phyloP scores from a whole-genome alignment of 2,329 filamentous ascomycete genomes.

The Monosporascus sp. region DNA sequence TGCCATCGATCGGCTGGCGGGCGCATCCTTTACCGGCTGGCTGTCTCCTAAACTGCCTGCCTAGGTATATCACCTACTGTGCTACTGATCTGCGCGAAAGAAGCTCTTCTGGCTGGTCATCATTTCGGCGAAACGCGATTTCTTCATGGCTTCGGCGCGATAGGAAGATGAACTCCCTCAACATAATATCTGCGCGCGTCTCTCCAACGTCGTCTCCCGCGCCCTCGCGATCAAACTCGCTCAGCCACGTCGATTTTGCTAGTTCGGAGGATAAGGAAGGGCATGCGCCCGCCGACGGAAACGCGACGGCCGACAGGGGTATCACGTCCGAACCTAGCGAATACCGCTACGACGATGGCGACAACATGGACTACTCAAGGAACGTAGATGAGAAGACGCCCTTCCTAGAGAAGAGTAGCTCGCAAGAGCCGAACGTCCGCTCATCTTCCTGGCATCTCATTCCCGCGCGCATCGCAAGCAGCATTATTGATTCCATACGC shows the following conservation, averaged over 20 bases:
- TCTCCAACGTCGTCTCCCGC: constrained; percentile 54
- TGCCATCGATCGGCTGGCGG: neutral
- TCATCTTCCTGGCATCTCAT: constrained; percentile 50
- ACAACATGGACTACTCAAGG: constrained; percentile 23
- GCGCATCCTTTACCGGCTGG: neutral
- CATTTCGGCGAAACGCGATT: constrained; percentile 15
- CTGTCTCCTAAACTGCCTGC: neutral
- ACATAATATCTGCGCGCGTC: constrained; percentile 84
- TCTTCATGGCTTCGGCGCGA: constrained; percentile 50
- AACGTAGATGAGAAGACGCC: constrained; percentile 63
- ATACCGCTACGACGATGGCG: constrained; percentile 27
- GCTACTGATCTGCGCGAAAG: neutral
- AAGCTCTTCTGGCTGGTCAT: neutral
- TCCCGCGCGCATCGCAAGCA: constrained; percentile 65
- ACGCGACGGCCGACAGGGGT: constrained; percentile 22
- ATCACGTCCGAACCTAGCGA: constrained; percentile 30
- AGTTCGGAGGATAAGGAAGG: constrained; percentile 35
- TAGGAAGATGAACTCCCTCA: constrained; percentile 90
- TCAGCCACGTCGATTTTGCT: constrained; percentile 47
- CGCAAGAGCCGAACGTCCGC: constrained; percentile 30
- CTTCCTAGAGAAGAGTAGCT: constrained; percentile 44
- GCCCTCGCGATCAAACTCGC: constrained; percentile 57
- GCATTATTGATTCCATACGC: constrained; percentile 70
- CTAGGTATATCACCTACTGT: no score
- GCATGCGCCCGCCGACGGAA: constrained; percentile 26